Base-by-base conservation (phyloP, 176 grass and related monocot genomes). In the Carex pumila region DNA sequence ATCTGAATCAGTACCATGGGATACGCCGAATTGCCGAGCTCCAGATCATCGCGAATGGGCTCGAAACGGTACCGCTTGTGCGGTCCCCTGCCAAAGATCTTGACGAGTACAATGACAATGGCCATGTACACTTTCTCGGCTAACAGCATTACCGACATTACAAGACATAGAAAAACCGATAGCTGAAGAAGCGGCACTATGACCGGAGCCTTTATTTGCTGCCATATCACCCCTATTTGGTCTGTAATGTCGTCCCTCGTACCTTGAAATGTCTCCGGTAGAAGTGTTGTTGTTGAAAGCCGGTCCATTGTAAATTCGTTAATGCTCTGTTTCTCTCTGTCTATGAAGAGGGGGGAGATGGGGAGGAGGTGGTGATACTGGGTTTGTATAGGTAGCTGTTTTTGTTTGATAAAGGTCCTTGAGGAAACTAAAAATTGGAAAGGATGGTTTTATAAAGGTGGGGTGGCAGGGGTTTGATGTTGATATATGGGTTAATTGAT, bases 1-100 rank as follows among this genome's bases (percentile, higher is more conserved):
- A 97, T 97, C 87, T 97, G 94, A 39, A 97, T 78, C 6, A 97
- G 90, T 45, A 97, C 94, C 88, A 89, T 92, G 50, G 94, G 94
- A 60, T 89, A 94, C 1, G 85, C 90, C 5, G 69, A 79, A 82
- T 25, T 84, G 55, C 88, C 91, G 79, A 84, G 41, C 92, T 97
- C 94, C 13, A 89, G 59, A 84, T 94, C 94, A 64, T 79, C 86
- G 22, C 54, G 17, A 18, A 94, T 61, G 73, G 94, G 88, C 83
- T 92, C 84, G 63, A 90, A 94, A 2, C 86, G 83, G 90, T 94
- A 97, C 57, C 54, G 39, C 6, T 79, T 88, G 47, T 92, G 90
- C 0, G 90, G 94, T 0, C 73, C 70, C 59, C 80, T 71, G 50
- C 88, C 39, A 12, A 89, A 53, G 61, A 97, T 52, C 77, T 85